Evolutionary conservation across 2,329 filamentous ascomycete species (phyloP), one percentile per base, ranked within the genome.

Genomic region (Dactylella cylindrospora): DNA sequence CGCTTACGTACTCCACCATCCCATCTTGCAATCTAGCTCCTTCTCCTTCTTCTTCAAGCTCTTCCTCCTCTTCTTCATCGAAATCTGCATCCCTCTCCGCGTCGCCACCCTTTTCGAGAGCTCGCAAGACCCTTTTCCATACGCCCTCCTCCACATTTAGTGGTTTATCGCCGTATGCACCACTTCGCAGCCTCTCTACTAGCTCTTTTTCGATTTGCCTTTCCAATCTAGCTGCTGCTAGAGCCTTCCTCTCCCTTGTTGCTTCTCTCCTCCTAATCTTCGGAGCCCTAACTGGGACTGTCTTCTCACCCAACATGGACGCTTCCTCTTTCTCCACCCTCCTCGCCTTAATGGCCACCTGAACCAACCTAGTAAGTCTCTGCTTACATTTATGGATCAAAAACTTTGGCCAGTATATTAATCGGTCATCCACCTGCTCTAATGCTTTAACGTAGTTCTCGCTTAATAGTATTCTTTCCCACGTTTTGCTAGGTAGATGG

Each of bases 401-500:
- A 72, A 95, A 96, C 73, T 95, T 95, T 51, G 91, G 90, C 77
- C 90, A 97, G 79, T 95, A 97, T 70, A 90, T 86, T 67, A 95
- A 78, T 41, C 85, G 81, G 68, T 88, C 82, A 72, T 95, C 90
- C 67, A 98, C 83, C 73, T 95, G 88, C 68, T 87, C 81, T 20
- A 98, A 80, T 0, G 93, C 93, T 72, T 90, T 86, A 66, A 84
- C 82, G 74, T 97, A 97, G 77, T 97, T 96, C 69, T 84, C 82
- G 22, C 88, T 89, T 26, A 98, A 78, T 71, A 90, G 88, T 72
- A 96, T 89, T 68, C 85, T 84, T 76, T 97, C 90, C 93, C 93
- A 98, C 76, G 91, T 84, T 74, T 95, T 94, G 59, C 83, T 85
- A 1, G 91, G 93, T 74, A 91, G 81, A 73, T 90, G 91, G 9